Evolutionary conservation across 164 flowering plant genomes (phyloP), one percentile per base, ranked within the genome.

Genomic region (Euptelea pleiosperma): DNA sequence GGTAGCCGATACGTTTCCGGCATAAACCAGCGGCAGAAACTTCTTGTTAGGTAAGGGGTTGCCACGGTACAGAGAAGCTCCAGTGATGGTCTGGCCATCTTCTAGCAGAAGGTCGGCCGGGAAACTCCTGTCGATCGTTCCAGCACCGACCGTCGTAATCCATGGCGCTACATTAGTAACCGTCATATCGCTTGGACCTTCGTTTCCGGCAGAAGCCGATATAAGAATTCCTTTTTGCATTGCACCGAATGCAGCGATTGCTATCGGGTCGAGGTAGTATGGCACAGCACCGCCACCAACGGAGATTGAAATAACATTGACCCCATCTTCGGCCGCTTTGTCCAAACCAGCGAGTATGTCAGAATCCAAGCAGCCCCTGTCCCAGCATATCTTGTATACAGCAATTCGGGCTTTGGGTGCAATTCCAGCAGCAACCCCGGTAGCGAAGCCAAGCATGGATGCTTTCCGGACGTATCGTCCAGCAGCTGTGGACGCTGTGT

Each of bases 361-460:
- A 2, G 86, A 77, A 6, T 61, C 74, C 10, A 12, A 11, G 57
- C 89, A 78, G 0, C 77, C 76, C 2, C 25, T 10, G 1, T 51
- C 47, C 81, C 79, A 73, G 37, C 85, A 79, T 2, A 79, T 57
- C 48, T 79, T 84, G 62, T 84, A 84, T 2, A 57, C 71, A 0
- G 89, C 83, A 12, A 84, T 57, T n/a, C 86, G 62, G 0, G 89
- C 82, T 26, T 74, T 77, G 3, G 86, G 82, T 0, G 89, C 89
- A 8, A 81, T 63, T 8, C 89, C 89, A 0, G 34, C 43, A 0
- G 86, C 84, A 0, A 37, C 60, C 6, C 86, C 89, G 5, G 14
- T 5, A 6, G 84, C 84, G 43, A 24, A 74, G 0, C 80, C 86
- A 2, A 71, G 39, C 18, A 81, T 47, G 4, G 76, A 72, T 8